Evolutionary conservation across 2,329 filamentous ascomycete genomes (phyloP).

Genomic region (Aspergillus neotritici): DNA sequence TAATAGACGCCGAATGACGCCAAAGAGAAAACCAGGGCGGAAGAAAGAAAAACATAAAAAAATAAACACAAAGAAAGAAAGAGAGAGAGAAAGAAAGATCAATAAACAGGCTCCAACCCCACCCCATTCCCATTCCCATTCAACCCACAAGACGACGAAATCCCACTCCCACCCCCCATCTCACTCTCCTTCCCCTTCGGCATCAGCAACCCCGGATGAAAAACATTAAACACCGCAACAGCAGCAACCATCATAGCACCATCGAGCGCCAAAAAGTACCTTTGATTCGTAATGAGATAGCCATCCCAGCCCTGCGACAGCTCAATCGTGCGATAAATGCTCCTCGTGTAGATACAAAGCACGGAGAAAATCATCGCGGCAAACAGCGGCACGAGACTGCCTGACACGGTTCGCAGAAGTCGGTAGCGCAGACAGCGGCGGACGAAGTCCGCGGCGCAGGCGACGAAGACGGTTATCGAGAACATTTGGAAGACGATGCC

Average conservation of each 20-base stretch:
- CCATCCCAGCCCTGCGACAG: slow-evolving; percentile 47
- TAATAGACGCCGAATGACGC: background rate
- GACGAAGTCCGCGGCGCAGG: slow-evolving; percentile 45
- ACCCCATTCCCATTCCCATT: slow-evolving; percentile 5
- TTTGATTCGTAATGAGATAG: slow-evolving; percentile 47
- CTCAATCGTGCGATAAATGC: slow-evolving; percentile 49
- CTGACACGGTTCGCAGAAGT: slow-evolving; percentile 21
- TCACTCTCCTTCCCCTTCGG: slow-evolving; percentile 19
- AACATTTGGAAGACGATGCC: slow-evolving; percentile 57
- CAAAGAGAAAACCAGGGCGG: background rate
- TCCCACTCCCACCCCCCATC: slow-evolving; percentile 11
- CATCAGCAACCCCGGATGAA: slow-evolving; percentile 42
- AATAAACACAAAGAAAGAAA: background rate
- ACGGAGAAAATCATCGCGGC: slow-evolving; percentile 40
- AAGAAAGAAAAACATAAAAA: background rate
- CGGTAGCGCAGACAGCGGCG: slow-evolving; percentile 27
- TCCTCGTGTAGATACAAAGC: slow-evolving; percentile 43
- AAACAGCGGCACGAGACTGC: slow-evolving; percentile 28
- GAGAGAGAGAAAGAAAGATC: background rate
- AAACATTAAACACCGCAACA: slow-evolving; percentile 41
- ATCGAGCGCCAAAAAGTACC: slow-evolving; percentile 48
- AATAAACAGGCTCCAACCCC: slow-evolving; percentile 4
- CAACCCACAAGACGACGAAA: background rate
- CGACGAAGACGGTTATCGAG: slow-evolving; percentile 50
- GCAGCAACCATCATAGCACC: slow-evolving; percentile 46